These are phyloP conservation scores for Hypoxylon sp. DNA, from an alignment of 2,329 filamentous ascomycete genomes.

Conservation along the genomic window DNA sequence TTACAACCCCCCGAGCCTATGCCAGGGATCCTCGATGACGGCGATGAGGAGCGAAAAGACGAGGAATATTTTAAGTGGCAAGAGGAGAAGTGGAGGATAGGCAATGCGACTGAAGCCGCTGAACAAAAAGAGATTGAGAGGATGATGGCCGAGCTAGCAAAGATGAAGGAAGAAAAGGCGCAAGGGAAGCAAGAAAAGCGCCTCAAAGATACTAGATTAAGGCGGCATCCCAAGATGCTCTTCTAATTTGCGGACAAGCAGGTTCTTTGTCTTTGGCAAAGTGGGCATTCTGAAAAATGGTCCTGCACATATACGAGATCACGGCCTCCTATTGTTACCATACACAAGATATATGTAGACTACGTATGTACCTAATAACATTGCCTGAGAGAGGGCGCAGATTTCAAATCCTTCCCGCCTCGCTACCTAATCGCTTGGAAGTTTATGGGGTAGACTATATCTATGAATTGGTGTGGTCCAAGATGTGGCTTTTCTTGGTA, in stretches of 20 bases:
- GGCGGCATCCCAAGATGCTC: constrained; percentile 41
- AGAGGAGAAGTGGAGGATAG: constrained; percentile 49
- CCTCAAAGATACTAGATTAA: constrained; percentile 35
- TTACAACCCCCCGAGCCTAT: constrained; percentile 52
- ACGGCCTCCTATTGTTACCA: constrained; percentile 40
- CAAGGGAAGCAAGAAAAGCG: constrained; percentile 38
- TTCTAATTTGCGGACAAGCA: constrained; percentile 38
- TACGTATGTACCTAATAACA: constrained; percentile 40
- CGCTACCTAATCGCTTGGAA: neutral
- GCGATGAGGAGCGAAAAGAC: constrained; percentile 52
- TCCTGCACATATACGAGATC: constrained; percentile 40
- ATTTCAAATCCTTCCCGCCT: constrained; percentile 19
- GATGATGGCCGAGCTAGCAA: constrained; percentile 52
- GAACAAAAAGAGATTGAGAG: constrained; percentile 50
- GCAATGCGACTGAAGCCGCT: constrained; percentile 46
- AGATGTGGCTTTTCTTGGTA: neutral
- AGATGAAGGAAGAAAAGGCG: constrained; percentile 39
- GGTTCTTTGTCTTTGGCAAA: constrained; percentile 40
- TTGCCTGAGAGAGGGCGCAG: constrained; percentile 23
- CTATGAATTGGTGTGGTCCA: constrained; percentile 22
- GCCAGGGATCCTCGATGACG: constrained; percentile 53
- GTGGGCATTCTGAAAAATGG: constrained; percentile 28
- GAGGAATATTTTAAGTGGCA: constrained; percentile 48
- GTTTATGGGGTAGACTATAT: neutral
- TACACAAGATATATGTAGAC: constrained; percentile 44